Evolutionary conservation across 495 filamentous ascomycete genomes (phyloP).

Genomic region (Filosporella fistucella): DNA sequence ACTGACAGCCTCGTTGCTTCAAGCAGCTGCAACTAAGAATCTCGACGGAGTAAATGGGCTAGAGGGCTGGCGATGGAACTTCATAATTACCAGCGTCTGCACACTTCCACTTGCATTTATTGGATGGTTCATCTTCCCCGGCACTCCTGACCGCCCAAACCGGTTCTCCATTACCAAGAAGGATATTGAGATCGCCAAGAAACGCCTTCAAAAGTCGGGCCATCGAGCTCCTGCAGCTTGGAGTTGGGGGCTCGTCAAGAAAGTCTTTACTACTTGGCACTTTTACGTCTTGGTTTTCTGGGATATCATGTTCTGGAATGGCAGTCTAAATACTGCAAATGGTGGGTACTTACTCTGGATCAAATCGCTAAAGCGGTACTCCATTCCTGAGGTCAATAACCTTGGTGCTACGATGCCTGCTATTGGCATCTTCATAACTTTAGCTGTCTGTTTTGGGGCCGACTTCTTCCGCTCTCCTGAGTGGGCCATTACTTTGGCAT

Average conservation of each 20-base stretch:
- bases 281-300: conserved; percentile 19
- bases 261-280: conserved; percentile 26
- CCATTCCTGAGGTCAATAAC: conserved; percentile 29
- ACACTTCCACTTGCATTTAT: conserved; percentile 42
- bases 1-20: conserved; percentile 43
- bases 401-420: conserved; percentile 29
- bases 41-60: conserved; percentile 46
- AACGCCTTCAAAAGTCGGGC: conserved; percentile 15
- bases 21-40: conserved; percentile 46
- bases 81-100: conserved; percentile 41
- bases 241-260: conserved; percentile 20
- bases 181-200: conserved; percentile 1
- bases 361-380: conserved; percentile 27
- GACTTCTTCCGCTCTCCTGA: too few relatives aligned
- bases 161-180: conserved; percentile 32
- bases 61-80: conserved; percentile 65
- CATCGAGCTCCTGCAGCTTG: conserved; percentile 24
- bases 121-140: conserved; percentile 41
- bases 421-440: too few relatives aligned
- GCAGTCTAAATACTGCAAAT: conserved; percentile 26
- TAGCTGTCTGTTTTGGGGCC: too few relatives aligned
- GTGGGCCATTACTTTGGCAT: too few relatives aligned
- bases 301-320: conserved; percentile 27
- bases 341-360: conserved; percentile 35
- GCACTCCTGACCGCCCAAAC: conserved; percentile 38